Evolutionary conservation across 768 basidiomycete genomes (phyloP).

Genomic region (Albatrellus ellisii): DNA sequence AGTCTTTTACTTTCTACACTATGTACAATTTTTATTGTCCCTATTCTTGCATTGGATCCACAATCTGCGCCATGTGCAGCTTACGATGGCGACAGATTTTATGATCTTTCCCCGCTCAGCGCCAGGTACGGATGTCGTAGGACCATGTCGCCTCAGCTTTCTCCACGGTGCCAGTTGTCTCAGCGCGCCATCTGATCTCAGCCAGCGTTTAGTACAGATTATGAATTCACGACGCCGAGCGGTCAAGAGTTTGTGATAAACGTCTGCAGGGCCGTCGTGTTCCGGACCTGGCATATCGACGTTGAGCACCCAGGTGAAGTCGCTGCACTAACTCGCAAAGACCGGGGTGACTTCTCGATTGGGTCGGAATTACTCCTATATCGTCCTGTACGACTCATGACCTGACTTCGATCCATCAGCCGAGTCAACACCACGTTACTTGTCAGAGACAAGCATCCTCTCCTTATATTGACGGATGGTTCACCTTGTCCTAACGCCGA

Average conservation of each 20-base stretch:
- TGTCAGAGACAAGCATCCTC: slow-evolving; percentile 36
- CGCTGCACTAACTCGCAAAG: slow-evolving; percentile 47
- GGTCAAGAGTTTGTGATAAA: slow-evolving; percentile 43
- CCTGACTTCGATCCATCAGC: slow-evolving; percentile 21
- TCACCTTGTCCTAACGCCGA: slow-evolving; percentile 45
- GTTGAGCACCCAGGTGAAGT: slow-evolving; percentile 39
- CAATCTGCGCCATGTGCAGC: slow-evolving; percentile 50
- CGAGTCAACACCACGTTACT: slow-evolving; percentile 51
- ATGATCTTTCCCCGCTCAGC: slow-evolving; percentile 51
- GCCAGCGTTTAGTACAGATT: slow-evolving; percentile 42
- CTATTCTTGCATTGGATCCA: slow-evolving; percentile 27
- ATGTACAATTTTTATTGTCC: slow-evolving; percentile 4
- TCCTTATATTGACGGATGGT: slow-evolving; percentile 47
- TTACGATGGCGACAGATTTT: slow-evolving; percentile 43
- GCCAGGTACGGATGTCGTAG: slow-evolving; percentile 29
- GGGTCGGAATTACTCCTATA: slow-evolving; percentile 32
- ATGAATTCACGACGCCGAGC: slow-evolving; percentile 34
- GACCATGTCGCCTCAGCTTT: slow-evolving; percentile 3
- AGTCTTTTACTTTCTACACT: neutral
- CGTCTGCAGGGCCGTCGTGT: slow-evolving; percentile 42
- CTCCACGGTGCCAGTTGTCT: slow-evolving; percentile 6
- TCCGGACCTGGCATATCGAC: slow-evolving; percentile 46
- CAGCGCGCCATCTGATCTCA: neutral
- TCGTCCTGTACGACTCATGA: neutral
- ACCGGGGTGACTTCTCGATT: slow-evolving; percentile 57